Evolutionary conservation across 139 green algal species (phyloP).

Genomic region (Coelastrella sp.): DNA sequence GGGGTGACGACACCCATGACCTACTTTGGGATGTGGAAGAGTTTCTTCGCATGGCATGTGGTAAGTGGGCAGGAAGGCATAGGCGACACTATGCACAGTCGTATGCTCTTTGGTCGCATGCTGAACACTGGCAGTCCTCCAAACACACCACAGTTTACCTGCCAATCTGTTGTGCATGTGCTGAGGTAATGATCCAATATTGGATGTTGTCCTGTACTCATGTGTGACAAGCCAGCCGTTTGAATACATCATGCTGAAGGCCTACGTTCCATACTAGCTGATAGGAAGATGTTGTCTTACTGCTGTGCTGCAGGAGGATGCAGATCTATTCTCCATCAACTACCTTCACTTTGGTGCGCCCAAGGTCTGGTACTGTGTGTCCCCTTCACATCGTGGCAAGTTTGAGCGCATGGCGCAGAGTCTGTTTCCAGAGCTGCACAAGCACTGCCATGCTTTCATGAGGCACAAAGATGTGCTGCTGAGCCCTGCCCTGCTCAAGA

Average conservation of each 20-base stretch:
- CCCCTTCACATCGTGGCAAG: slow-evolving; percentile 65
- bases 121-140: too few relatives aligned
- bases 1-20: slow-evolving; percentile 82
- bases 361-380: slow-evolving; percentile 90
- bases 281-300: too few relatives aligned
- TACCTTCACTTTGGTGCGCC: slow-evolving; percentile 94
- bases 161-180: too few relatives aligned
- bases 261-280: too few relatives aligned
- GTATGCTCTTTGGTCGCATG: too few relatives aligned
- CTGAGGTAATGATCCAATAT: too few relatives aligned
- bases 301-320: slow-evolving; percentile 80
- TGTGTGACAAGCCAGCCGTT: too few relatives aligned
- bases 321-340: slow-evolving; percentile 95
- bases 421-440: slow-evolving; percentile 65
- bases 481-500: slow-evolving; percentile 57
- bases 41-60: slow-evolving; percentile 75
- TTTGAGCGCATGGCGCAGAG: slow-evolving; percentile 76
- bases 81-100: too few relatives aligned
- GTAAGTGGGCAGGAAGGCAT: not conserved
- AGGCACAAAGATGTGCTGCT: slow-evolving; percentile 83
- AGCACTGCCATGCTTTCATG: slow-evolving; percentile 69
- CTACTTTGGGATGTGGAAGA: slow-evolving; percentile 87
- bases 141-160: too few relatives aligned
- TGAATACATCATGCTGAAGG: too few relatives aligned
- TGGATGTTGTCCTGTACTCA: too few relatives aligned